Evolutionary conservation across 306 rosid species (phyloP), one percentile per base, ranked within the genome.

Genomic region (Citrullus amarus): DNA sequence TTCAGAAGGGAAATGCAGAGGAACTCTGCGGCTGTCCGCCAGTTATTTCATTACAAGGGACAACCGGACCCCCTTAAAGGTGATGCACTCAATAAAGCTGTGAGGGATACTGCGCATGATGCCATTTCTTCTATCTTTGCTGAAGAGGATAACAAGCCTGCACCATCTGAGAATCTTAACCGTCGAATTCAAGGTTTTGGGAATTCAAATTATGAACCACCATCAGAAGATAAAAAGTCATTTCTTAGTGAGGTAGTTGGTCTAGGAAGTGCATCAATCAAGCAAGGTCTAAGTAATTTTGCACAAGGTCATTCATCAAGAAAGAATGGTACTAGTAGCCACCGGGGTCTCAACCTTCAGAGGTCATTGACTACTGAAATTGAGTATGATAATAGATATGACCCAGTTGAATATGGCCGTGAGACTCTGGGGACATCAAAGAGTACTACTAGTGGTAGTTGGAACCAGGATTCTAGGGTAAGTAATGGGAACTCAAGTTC

Each of bases 1-100:
- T 96, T 96, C 83, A 86, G 96, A 88, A 96, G 97, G 85, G 99
- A 96, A 88, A 91, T 96, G 96, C 99, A 96, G 86, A 93, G 98
- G 87, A 92, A 91, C 82, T 92, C 98, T 43, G 98, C 86, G 57
- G 93, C 93, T 2, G 87, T 92, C 85, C 96, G 98, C 48, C 96
- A 90, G 76, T 83, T 96, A 82, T 74, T 92, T 88, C 99, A 96
- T 84, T 89, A 92, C 86, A 92, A 91, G 88, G 99, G 98, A 84
- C 91, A 91, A 9, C 66, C 81, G 66, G 99, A 96, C 84, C 98
- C 96, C 82, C 83, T 96, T 86, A 92, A 92, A 90, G 99, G 93
- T 32, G 98, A 96, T 83, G 93, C 99, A 15, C 93, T 88, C 70
- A 96, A 96, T 82, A 96, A 92, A 88, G 88, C 97, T 65, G 99